Conservation (phyloP, 139 green algal species). For the Coelastrella sp. region DNA sequence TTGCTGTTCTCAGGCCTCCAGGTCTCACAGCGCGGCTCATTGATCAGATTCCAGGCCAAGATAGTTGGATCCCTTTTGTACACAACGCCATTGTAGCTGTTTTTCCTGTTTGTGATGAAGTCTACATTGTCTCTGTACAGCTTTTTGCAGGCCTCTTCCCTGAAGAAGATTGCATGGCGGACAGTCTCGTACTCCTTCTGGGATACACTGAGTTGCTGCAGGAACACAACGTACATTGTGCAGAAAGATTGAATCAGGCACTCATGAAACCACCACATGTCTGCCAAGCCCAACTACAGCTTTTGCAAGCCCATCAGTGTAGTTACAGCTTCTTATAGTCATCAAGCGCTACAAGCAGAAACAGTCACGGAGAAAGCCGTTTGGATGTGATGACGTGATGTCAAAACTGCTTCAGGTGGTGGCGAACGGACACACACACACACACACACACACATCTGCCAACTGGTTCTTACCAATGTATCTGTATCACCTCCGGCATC, state of each 20-base stretch:
- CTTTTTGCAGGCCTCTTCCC: constrained; percentile 52
- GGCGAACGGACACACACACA: neutral
- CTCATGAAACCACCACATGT: too few relatives aligned
- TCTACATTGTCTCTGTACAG: constrained; percentile 79
- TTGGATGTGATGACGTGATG: too few relatives aligned
- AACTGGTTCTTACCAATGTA: too few relatives aligned
- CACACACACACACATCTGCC: neutral
- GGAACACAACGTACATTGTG: neutral
- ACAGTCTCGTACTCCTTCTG: constrained; percentile 66
- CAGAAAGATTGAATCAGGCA: too few relatives aligned
- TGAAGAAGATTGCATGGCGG: constrained; percentile 77
- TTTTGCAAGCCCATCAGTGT: too few relatives aligned
- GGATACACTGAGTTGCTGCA: constrained; percentile 36
- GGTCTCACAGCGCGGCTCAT: constrained; percentile 80
- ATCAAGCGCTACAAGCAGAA: too few relatives aligned
- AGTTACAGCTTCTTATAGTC: too few relatives aligned
- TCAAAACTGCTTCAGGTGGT: too few relatives aligned
- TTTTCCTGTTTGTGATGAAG: constrained; percentile 45
- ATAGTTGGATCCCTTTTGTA: constrained; percentile 86
- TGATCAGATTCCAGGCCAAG: constrained; percentile 81
- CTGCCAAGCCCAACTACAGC: too few relatives aligned
- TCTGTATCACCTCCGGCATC: constrained; percentile 31
- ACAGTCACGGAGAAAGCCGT: too few relatives aligned
- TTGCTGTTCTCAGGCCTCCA: constrained; percentile 40
- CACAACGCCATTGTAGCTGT: constrained; percentile 60